A percentile compares a stretch with the other conserved stretches of the same genome.
Evolutionary conservation across 73 alveolate species (phyloP).

Genomic region (Effrenium voratum): DNA sequence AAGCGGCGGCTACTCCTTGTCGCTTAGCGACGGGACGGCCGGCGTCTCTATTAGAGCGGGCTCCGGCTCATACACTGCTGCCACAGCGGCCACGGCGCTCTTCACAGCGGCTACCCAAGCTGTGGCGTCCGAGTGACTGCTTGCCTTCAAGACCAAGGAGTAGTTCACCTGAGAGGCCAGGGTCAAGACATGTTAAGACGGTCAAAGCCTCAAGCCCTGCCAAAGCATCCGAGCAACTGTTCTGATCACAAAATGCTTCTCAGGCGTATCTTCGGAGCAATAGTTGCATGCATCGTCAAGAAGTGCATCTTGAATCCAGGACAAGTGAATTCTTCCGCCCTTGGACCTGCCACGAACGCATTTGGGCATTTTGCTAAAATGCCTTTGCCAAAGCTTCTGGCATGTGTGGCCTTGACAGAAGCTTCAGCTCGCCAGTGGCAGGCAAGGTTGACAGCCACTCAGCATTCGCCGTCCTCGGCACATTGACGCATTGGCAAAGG

Average conservation of each 20-base stretch:
- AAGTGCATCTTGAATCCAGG: slow-evolving; percentile 20
- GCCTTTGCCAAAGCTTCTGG: not conserved
- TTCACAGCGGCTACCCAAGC: slow-evolving; percentile 24
- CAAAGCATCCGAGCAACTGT: not conserved
- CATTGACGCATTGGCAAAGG: no score
- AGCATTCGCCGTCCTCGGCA: no score
- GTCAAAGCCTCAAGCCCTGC: not conserved
- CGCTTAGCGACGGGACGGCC: not conserved
- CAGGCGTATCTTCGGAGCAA: slow-evolving; percentile 54
- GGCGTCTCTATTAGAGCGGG: not conserved
- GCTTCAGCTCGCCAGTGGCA: slow-evolving; percentile 7
- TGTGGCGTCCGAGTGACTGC: not conserved
- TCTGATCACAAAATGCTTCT: slow-evolving; percentile 67
- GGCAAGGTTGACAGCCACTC: slow-evolving; percentile 1
- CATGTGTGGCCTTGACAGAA: not conserved
- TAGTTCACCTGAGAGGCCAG: slow-evolving; percentile 18
- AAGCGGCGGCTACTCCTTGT: slow-evolving; percentile 1
- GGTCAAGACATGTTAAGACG: not conserved
- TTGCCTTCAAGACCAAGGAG: slow-evolving; percentile 37
- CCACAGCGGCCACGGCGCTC: not conserved
- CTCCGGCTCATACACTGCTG: not conserved
- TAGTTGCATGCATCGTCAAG: slow-evolving; percentile 34
- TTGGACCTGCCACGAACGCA: slow-evolving; percentile 14
- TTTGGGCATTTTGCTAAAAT: not conserved
- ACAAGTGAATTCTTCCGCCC: slow-evolving; percentile 12